Base-by-base conservation (phyloP, 2,329 filamentous ascomycete species). In the Thyridium curvatum region DNA sequence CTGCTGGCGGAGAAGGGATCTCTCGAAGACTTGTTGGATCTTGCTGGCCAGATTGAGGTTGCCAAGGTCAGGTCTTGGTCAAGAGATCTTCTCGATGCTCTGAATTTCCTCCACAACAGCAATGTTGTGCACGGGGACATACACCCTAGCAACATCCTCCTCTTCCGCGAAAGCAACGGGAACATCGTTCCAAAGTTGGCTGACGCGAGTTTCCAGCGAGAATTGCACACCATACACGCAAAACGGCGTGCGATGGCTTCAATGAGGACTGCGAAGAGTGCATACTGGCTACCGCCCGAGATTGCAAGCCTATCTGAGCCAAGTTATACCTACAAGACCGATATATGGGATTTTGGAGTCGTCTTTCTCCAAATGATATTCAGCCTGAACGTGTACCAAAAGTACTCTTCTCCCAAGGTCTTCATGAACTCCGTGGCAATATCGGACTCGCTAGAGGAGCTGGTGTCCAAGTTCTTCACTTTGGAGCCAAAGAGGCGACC, bases 331-430 rank as follows among this genome's bases (percentile, higher is more conserved):
- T 75, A 76, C 52, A 95, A 95, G 58, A 87, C 88, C 0, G 93
- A 97, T 57, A 78, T 97, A 8, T 98, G 93, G 93, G 86, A 96
- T 48, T 80, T 98, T 52, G 93, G 93, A 4, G 79, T 96, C 21
- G 77, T 96, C 5, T 86, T 96, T 50, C 62, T 95, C 30, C 91
- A 98, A 58, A 96, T 97, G 88, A 76, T 93, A 4, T 91, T 96
- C 57, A 93, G 93, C 3, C 70, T 88, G 28, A 79, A 88, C 47
- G 77, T 88, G 7, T 70, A 84, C 14, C 73, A 83, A 42, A 84
- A 82, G 42, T 91, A 93, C 58, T 81, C 82, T 13, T 94, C 88
- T 1, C 90, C 91, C 2, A 77, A 75, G 41, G 77, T 79, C 32
- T 63, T 95, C 37, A 81, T 87, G 55, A 79, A 83, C 12, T 79